Percentiles rank a stretch among this genome's conserved stretches.
Evolutionary conservation across 768 basidiomycete genomes (phyloP).

Genomic region (Lentinus tigrinus): DNA sequence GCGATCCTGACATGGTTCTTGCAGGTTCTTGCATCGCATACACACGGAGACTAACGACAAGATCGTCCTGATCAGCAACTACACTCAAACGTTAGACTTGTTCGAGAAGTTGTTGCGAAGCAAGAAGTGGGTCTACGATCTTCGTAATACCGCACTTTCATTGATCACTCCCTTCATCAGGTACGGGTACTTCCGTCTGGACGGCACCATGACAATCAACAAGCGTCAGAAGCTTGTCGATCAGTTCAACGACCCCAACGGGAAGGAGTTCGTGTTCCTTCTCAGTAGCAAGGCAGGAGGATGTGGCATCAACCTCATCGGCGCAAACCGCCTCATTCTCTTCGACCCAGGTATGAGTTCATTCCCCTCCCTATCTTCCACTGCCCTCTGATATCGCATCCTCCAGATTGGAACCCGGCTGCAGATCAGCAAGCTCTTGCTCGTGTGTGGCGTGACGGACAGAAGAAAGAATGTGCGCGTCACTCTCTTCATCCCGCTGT

Average conservation of each 20-base stretch:
- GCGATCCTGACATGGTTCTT: background rate
- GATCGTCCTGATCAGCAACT: constrained; percentile 95
- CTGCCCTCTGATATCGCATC: background rate
- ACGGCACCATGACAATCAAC: constrained; percentile 88
- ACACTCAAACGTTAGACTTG: constrained; percentile 91
- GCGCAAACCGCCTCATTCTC: constrained; percentile 91
- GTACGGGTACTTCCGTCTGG: constrained; percentile 89
- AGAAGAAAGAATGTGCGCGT: constrained; percentile 95
- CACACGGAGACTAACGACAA: constrained; percentile 84
- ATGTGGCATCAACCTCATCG: constrained; percentile 96
- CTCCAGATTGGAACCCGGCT: constrained; percentile 95
- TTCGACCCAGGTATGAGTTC: constrained; percentile 80
- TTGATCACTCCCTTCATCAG: constrained; percentile 37
- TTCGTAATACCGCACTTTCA: constrained; percentile 2
- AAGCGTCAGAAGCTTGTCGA: constrained; percentile 96
- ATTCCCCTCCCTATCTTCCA: background rate
- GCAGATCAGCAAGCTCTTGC: constrained; percentile 98
- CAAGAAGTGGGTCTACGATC: constrained; percentile 61
- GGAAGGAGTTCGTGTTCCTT: constrained; percentile 92
- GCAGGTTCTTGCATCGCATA: constrained; percentile 83
- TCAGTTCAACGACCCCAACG: constrained; percentile 90
- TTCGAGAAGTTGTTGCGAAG: constrained; percentile 86
- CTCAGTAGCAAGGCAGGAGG: constrained; percentile 95
- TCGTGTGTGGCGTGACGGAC: constrained; percentile 98
- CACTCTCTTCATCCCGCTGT: background rate